Evolutionary conservation across 192 early-diverging fungal species (phyloP), one percentile per base, ranked within the genome.

Genomic region (Podila clonocystis): DNA sequence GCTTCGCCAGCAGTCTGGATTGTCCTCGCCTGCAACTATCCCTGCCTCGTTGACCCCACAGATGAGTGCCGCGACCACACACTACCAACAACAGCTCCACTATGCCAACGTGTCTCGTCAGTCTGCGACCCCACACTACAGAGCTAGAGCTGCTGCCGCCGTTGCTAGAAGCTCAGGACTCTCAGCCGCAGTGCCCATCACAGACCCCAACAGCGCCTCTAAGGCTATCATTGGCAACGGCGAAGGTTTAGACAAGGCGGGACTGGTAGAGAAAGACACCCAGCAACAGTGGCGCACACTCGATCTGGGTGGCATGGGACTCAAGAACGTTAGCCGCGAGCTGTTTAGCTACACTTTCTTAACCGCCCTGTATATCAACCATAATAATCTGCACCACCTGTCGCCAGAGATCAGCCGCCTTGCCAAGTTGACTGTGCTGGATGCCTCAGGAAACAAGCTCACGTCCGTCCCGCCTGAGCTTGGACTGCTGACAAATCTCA

Each of bases 251-350:
- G 84, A 88, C 83, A 78, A 80, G 73, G 75, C 82, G n/a, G 63
- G 69, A 48, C 45, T 68, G 50, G 20, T 66, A 36, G 55, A 61
- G 52, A 58, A 50, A 50, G 22, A 34, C n/a, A 73, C 67, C 58
- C 70, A 34, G 19, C 89, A 90, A 26, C 85, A 88, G 58, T 99
- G 97, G 97, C 93, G 92, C 0, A 89, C 90, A 13, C 82, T 99
- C 28, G 98, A 99, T 79, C 78, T 99, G 65, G 96, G 96, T n/a
- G 97, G 98, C 31, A 97, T 99, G 96, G 91, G 87, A 6, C 89
- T 99, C 30, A 92, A 94, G 62, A 95, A 93, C 63, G 83, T 99
- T 2, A 88, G 91, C 22, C 70, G 84, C 36, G 87, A 89, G 48
- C 75, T 98, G 59, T 98, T 97, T 82, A 82, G 82, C 5, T 99